Base-by-base conservation (phyloP, 2,329 filamentous ascomycete genomes). In the Scolecobasidium constrictum region DNA sequence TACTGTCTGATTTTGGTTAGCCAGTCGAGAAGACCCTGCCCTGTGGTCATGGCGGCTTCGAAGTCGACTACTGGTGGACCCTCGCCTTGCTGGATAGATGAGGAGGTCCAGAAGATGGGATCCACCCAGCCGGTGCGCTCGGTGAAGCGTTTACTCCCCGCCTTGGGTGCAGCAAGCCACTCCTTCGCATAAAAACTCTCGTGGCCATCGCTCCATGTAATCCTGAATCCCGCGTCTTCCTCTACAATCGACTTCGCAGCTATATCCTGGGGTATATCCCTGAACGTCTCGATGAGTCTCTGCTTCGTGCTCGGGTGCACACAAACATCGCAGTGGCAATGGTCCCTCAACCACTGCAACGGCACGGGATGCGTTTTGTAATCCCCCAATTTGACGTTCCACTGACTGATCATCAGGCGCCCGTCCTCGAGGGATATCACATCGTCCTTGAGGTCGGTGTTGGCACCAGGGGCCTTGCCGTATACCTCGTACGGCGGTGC, bases 281-380 rank as follows among this genome's bases (percentile, higher is more conserved):
- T 67, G 51, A 85, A 85, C 0, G 78, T 84, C 52, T 86, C 72
- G 43, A 83, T 68, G 40, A 74, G 72, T 19, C 81, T 67, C 59
- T 88, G 83, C 57, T 71, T 76, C 4, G 83, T 88, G 47, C 78
- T 73, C 44, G 74, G 73, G 57, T 86, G 80, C 18, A 83, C 69
- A 55, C 83, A 87, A 46, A 65, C 57, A 1, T 59, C 52, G 55
- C 83, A 88, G 46, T 77, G 79, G 54, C 83, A 88, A 53, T 85
- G 82, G 52, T 87, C 83, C 48, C 82, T 80, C 12, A 42, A 33
- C 40, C 40, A 42, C 9, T 15, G 12, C 17, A 15, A n/a, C 9
- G 34, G 34, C 16, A 36, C 34, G 9, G 26, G 26, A n/a, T n/a
- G n/a, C n/a, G n/a, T n/a, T n/a, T n/a, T n/a, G n/a, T n/a, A n/a